Base-by-base conservation (phyloP, 2,329 filamentous ascomycete genomes). In the Aspergillus tamarii region DNA sequence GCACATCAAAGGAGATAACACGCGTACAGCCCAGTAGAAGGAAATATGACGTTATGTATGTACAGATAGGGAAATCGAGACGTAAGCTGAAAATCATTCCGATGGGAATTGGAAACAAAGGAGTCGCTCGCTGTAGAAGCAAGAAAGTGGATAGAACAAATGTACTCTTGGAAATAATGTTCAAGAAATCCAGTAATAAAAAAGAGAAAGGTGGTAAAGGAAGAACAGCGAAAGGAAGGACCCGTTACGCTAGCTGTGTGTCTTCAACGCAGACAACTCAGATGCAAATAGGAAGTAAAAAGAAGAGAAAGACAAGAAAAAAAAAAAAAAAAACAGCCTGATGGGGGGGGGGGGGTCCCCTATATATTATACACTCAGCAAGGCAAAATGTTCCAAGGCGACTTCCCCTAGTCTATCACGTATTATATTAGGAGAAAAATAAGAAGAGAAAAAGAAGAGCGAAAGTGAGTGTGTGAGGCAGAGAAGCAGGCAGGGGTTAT, bases 361-460 rank as follows among this genome's bases (percentile, higher is more conserved):
- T n/a, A n/a, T n/a, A 63, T 67, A 69, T 67, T 67, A 67, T 71
- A 72, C 66, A 69, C 59, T 65, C 41, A 62, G 57, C 59, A 65
- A 60, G 66, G 60, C 56, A 63, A 61, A 62, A 67, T 70, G 62
- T 68, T 73, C 70, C 67, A 69, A 71, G 70, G 70, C 68, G 65
- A 66, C 72, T 71, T 74, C 68, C 69, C 50, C 60, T 61, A 58
- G 67, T 74, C 72, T 74, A 76, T 74, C 72, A 76, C 69, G 71
- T 70, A 75, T 76, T 76, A 74, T 64, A 74, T 74, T 75, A 74
- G 41, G 57, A 16, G 30, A 21, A 19, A 50, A 56, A 19, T 26
- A 61, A 57, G 45, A 41, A 41, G 36, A 41, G 36, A 41, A 41
- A 36, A 36, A 36, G 16, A 36, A n/a, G 39, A 41, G 16, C 10